phyloP scores from a whole-genome alignment of 306 rosid species.

The Sicyos edulis region DNA sequence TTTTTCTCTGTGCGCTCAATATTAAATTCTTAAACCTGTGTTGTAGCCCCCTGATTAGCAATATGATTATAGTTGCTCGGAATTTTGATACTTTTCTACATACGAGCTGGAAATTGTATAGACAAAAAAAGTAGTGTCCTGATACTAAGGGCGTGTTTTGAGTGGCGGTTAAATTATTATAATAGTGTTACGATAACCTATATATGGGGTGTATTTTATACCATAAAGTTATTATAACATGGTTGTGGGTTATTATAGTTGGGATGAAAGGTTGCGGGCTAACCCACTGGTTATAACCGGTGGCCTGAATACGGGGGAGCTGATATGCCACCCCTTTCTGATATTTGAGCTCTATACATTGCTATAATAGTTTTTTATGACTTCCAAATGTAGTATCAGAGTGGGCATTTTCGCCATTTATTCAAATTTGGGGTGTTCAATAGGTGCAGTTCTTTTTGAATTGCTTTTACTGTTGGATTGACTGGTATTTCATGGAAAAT shows the following conservation, averaged over 20 bases:
- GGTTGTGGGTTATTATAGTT: too few species aligned
- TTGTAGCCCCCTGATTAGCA: neutral
- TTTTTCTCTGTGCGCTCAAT: constrained; percentile 9
- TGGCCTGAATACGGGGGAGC: too few species aligned
- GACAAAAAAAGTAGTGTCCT: neutral
- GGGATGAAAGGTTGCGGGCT: too few species aligned
- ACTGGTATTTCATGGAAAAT: too few species aligned
- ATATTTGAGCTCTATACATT: too few species aligned
- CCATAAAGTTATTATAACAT: too few species aligned
- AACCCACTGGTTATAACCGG: too few species aligned
- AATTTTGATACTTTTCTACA: neutral
- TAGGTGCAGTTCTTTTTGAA: neutral
- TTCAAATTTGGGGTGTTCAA: neutral
- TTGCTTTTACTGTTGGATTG: neutral
- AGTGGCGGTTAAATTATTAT: too few species aligned
- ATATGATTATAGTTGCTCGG: neutral
- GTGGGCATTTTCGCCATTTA: neutral
- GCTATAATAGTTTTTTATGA: neutral
- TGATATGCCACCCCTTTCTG: too few species aligned
- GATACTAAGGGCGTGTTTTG: too few species aligned
- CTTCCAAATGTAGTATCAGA: neutral
- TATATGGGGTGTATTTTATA: too few species aligned
- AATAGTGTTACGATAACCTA: too few species aligned
- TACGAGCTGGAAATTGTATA: neutral
- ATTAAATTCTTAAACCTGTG: neutral